Conservation (phyloP, 768 basidiomycete genomes). For the Termitomyces sp. region DNA sequence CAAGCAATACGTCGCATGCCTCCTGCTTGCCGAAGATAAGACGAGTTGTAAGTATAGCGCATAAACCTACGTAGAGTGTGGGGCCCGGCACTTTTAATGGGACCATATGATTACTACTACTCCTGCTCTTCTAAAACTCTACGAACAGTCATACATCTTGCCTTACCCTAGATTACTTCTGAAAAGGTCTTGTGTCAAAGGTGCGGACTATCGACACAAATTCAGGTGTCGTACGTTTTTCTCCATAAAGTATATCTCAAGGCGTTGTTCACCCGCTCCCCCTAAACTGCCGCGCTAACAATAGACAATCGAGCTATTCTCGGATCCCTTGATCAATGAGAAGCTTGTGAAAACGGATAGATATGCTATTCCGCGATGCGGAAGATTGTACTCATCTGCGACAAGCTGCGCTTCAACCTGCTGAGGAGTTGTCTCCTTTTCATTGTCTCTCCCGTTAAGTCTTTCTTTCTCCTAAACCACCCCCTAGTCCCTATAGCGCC, state of each 20-base stretch:
- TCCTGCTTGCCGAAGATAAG: too few species aligned
- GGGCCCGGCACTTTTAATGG: too few species aligned
- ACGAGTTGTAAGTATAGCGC: too few species aligned
- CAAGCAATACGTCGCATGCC: too few species aligned
- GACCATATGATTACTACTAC: too few species aligned
- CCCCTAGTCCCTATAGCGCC: slow-evolving; percentile 5
- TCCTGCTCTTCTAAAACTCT: too few species aligned
- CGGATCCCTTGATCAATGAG: background rate
- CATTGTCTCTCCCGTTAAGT: background rate
- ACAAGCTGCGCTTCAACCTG: slow-evolving; percentile 2
- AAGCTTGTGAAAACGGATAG: background rate
- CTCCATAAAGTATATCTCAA: background rate
- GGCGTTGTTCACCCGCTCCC: background rate
- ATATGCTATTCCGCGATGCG: background rate
- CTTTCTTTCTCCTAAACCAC: slow-evolving; percentile 3
- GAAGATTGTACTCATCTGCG: background rate
- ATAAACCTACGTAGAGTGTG: too few species aligned
- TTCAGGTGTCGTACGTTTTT: background rate
- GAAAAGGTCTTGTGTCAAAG: background rate
- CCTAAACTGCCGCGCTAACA: background rate
- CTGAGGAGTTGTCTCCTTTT: background rate
- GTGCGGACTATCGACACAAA: background rate
- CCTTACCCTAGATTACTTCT: background rate
- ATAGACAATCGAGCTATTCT: slow-evolving; percentile 5
- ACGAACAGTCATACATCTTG: too few species aligned